phyloP scores from a whole-genome alignment of 164 flowering plant genomes.

The Nymphaea colorata region DNA sequence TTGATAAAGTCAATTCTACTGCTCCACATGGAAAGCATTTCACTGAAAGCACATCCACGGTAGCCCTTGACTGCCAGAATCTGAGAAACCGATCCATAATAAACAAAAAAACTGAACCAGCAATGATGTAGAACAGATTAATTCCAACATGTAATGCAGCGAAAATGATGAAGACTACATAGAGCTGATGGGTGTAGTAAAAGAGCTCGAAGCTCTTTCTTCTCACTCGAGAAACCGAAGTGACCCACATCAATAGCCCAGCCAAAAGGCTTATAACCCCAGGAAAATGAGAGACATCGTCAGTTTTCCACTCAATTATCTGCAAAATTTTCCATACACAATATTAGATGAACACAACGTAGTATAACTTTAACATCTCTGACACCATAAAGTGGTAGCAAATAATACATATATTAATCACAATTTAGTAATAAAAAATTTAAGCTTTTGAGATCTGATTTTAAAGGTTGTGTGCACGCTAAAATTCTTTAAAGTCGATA shows the following conservation, averaged over 20 bases:
- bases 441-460: no score
- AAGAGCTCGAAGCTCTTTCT: conserved; percentile 64
- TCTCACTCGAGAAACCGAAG: conserved; percentile 64
- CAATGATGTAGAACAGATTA: conserved; percentile 50
- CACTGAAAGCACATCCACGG: conserved; percentile 55
- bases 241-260: conserved; percentile 88
- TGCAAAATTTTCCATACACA: no score
- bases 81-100: conserved; percentile 80
- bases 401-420: no score
- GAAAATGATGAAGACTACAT: conserved; percentile 61
- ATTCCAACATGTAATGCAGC: conserved; percentile 87
- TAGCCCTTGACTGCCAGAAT: conserved; percentile 72
- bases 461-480: no score
- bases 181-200: conserved; percentile 91
- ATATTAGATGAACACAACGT: no score
- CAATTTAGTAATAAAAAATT: no score
- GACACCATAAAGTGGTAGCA: no score
- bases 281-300: conserved; percentile 60
- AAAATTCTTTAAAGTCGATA: no score
- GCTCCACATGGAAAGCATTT: conserved; percentile 70
- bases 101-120: conserved; percentile 71
- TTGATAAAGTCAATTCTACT: conserved; percentile 61
- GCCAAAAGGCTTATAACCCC: conserved; percentile 76
- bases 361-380: no score
- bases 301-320: conserved; percentile 36